Percentiles rank a stretch among this genome's conserved stretches.
Conservation (phyloP, 1,139 yeast genomes). For the Geotrichum macrosporum region DNA sequence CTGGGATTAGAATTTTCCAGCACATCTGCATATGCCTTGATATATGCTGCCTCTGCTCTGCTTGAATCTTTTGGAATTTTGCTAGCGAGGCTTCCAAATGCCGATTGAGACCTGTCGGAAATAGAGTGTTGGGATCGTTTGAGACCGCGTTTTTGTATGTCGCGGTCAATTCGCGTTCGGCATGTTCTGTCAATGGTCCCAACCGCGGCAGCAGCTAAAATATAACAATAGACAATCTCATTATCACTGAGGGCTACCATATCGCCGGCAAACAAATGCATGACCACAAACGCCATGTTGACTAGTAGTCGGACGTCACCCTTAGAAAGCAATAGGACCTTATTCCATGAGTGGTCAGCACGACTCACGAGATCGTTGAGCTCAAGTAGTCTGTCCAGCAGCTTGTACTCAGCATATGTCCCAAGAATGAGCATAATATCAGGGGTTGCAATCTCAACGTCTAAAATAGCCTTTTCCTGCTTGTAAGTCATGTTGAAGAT, state of each 20-base stretch:
- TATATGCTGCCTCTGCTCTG: conserved; percentile 16
- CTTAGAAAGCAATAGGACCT: conserved; percentile 18
- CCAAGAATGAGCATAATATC: conserved; percentile 20
- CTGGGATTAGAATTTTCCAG: conserved; percentile 1
- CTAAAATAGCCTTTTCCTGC: conserved; percentile 21
- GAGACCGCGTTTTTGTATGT: conserved; percentile 20
- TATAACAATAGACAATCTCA: conserved; percentile 21
- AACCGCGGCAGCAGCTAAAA: conserved; percentile 21
- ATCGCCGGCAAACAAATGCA: conserved; percentile 23
- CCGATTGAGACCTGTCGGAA: conserved; percentile 14
- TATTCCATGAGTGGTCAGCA: conserved; percentile 21
- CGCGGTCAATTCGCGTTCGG: conserved; percentile 14
- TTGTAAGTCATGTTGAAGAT: conserved; percentile 21
- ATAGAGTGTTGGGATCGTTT: conserved; percentile 19
- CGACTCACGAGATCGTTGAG: conserved; percentile 13
- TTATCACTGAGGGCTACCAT: conserved; percentile 19
- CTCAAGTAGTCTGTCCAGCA: conserved; percentile 11
- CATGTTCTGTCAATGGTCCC: conserved; percentile 13
- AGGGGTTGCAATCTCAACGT: conserved; percentile 21
- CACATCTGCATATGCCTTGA: conserved; percentile 13
- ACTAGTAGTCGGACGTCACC: conserved; percentile 20
- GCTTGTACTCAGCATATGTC: conserved; percentile 20
- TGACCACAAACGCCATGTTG: conserved; percentile 18
- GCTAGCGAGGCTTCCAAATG: background rate
- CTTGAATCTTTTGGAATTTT: conserved; percentile 21